phyloP scores from a whole-genome alignment of 768 basidiomycete species.

The Punctularia strigosozonata region DNA sequence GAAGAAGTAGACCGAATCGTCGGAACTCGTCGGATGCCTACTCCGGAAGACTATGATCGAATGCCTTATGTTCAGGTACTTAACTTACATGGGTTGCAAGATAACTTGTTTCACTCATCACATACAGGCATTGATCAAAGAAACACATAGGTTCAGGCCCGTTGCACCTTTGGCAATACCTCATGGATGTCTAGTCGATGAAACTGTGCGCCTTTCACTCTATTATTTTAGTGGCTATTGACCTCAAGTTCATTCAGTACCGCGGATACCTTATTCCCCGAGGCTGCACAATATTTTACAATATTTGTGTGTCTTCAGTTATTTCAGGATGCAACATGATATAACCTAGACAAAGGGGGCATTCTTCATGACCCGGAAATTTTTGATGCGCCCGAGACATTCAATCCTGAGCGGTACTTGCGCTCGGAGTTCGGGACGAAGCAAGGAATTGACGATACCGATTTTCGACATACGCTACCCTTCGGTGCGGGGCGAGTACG shows the following conservation, averaged over 20 bases:
- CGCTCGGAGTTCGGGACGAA: background rate
- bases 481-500: background rate
- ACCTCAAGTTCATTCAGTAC: too few species aligned
- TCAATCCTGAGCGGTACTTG: background rate
- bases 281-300: slow-evolving; percentile 8
- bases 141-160: too few species aligned
- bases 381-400: background rate
- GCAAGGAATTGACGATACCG: background rate
- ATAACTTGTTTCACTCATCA: too few species aligned
- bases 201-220: too few species aligned
- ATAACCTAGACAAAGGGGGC: background rate
- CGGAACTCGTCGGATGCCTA: slow-evolving; percentile 11
- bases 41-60: slow-evolving; percentile 6
- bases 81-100: too few species aligned
- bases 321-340: too few species aligned
- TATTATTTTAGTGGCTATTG: too few species aligned
- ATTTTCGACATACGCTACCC: background rate
- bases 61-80: slow-evolving; percentile 13
- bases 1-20: slow-evolving; percentile 16
- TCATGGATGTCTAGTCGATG: too few species aligned
- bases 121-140: too few species aligned
- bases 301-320: slow-evolving; percentile 8
- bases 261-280: slow-evolving; percentile 8
- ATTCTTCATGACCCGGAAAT: background rate
- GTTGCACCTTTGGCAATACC: too few species aligned